Evolutionary conservation across 371 early-diverging fungal genomes (phyloP), one percentile per base, ranked within the genome.

Genomic region (Polyrhizophydium stewartii): DNA sequence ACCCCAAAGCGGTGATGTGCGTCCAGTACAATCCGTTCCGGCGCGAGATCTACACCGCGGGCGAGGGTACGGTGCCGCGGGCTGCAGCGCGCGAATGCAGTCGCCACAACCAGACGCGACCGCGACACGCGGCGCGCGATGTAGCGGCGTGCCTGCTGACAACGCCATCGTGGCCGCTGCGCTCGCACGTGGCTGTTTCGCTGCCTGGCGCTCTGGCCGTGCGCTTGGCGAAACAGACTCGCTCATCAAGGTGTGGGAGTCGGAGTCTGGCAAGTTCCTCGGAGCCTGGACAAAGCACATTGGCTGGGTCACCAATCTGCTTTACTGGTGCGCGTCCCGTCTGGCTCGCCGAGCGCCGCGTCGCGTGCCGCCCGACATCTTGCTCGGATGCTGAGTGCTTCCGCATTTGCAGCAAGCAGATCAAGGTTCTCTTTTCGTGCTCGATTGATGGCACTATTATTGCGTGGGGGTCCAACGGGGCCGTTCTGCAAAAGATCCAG

Each of bases 391-490:
- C 16, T 52, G 6, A 55, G 5, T 25, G 22, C 19, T 32, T 30
- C 33, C 38, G 35, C 35, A 35, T 3, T 35, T 3, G 0, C 33
- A 74, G 78, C 68, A 75, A 73, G 58, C 78, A 81, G 60, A 45
- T 74, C 55, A 76, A 75, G 46, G 60, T 73, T 19, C 51, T 81
- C 28, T 76, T 78, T 31, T 78, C 78, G 25, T 65, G 66, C 33
- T 73, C 78, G 13, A 70, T 76, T n/a, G 81, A 81, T 59, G 81
- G 81, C 6, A 58, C 60, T 22, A 60, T 81, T 28, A 73, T 81
- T 22, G 77, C 68, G 0, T 81, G 81, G 81, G 71, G 72, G 9
- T 62, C 71, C 17, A 70, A 61, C 43, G 76, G 78, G 21, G 75
- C 75, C 58, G 40, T 64, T 12, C 25, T 78, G 33, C 81, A 81